Conservation (phyloP, 176 grass and related monocot species). For the Rhynchospora tenuis region DNA sequence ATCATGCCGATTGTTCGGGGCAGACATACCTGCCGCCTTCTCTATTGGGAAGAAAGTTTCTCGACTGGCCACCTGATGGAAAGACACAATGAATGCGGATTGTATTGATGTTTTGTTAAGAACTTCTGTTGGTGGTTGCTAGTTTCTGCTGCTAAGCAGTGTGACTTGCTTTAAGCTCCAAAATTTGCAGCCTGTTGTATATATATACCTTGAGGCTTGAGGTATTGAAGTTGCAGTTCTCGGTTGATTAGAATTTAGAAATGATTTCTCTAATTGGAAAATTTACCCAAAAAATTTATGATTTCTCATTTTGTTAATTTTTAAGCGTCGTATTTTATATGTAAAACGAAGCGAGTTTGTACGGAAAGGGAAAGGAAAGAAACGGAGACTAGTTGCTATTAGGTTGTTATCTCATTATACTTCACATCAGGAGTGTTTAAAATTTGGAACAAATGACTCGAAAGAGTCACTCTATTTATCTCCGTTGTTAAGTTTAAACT, state of each 20-base stretch:
- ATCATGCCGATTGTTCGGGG: constrained; percentile 30
- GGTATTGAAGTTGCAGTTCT: not conserved
- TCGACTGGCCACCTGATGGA: constrained; percentile 29
- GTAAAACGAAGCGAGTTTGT: no score
- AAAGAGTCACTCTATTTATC: no score
- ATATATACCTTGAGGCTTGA: not conserved
- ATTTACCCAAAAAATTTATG: no score
- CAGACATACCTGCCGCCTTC: constrained; percentile 41
- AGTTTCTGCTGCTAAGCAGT: not conserved
- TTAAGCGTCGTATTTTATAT: no score
- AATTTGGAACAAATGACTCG: no score
- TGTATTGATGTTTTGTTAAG: not conserved
- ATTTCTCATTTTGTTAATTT: no score
- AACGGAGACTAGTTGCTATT: no score
- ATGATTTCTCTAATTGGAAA: no score
- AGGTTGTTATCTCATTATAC: no score
- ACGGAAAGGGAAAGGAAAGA: no score
- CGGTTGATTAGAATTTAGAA: not conserved
- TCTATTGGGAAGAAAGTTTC: constrained; percentile 36
- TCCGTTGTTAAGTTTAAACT: no score
- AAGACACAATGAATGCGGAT: not conserved
- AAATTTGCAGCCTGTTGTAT: not conserved
- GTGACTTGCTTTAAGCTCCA: not conserved
- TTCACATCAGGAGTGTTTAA: no score
- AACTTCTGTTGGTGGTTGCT: not conserved